phyloP scores from a whole-genome alignment of 371 early-diverging fungal species.

The Dichotomocladium elegans region DNA sequence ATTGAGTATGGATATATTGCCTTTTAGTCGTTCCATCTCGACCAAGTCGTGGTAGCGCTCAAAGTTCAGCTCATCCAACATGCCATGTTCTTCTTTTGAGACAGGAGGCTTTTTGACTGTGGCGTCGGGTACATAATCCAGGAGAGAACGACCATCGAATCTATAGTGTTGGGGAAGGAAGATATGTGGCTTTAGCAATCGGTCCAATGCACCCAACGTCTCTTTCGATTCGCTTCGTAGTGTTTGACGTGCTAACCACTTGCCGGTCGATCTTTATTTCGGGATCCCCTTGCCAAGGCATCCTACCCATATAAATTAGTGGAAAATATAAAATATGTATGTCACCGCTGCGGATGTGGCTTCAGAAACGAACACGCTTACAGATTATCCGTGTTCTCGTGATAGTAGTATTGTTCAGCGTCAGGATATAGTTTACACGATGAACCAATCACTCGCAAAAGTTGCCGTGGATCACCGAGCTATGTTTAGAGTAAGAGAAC shows the following conservation, averaged over 20 bases:
- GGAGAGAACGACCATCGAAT: slow-evolving; percentile 55
- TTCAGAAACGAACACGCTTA: too few relatives aligned
- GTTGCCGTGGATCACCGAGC: slow-evolving; percentile 58
- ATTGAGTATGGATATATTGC: too few relatives aligned
- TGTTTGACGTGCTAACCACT: not conserved
- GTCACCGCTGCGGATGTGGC: too few relatives aligned
- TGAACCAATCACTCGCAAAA: slow-evolving; percentile 53
- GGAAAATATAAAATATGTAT: not conserved
- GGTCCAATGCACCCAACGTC: too few relatives aligned
- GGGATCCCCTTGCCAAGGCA: slow-evolving; percentile 50
- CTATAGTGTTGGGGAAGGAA: too few relatives aligned
- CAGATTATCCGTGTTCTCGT: slow-evolving; percentile 50
- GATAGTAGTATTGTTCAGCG: slow-evolving; percentile 51
- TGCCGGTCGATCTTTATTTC: slow-evolving; percentile 49
- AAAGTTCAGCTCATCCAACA: slow-evolving; percentile 47
- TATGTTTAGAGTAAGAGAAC: slow-evolving; percentile 7
- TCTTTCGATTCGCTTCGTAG: too few relatives aligned
- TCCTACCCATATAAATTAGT: slow-evolving; percentile 18
- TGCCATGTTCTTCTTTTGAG: slow-evolving; percentile 33
- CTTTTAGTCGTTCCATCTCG: slow-evolving; percentile 48
- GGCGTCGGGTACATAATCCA: slow-evolving; percentile 48
- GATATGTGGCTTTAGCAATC: too few relatives aligned
- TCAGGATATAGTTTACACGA: slow-evolving; percentile 45
- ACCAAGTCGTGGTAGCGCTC: slow-evolving; percentile 57
- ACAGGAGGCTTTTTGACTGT: slow-evolving; percentile 6